Evolutionary conservation across 31 red algal species (phyloP).

Genomic region (Endocladia muricata): DNA sequence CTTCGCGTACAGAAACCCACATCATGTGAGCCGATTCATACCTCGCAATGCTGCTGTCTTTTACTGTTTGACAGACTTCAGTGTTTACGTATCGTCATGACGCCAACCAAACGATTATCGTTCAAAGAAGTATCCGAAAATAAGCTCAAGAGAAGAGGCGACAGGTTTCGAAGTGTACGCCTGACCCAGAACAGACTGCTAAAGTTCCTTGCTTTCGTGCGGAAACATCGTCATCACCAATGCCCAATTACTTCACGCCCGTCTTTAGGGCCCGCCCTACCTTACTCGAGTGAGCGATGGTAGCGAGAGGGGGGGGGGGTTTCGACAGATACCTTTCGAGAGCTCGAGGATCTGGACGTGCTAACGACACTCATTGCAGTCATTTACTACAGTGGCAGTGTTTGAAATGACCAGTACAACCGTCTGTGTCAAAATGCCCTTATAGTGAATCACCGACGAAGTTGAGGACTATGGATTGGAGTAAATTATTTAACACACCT

Average conservation of each 20-base stretch:
- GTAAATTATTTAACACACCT: slow-evolving; percentile 7
- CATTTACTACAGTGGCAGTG: slow-evolving; percentile 28
- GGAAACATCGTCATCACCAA: not conserved
- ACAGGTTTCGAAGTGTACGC: not conserved
- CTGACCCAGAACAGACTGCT: not conserved
- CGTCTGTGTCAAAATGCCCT: slow-evolving; percentile 18
- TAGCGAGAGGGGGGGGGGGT: not conserved
- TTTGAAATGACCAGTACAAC: slow-evolving; percentile 30
- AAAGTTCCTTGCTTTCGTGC: not conserved
- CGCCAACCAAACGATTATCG: not conserved
- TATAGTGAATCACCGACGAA: slow-evolving; percentile 10
- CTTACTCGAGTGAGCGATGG: slow-evolving; percentile 3
- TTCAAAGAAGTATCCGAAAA: not conserved
- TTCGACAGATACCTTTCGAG: not conserved
- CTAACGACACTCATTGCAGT: slow-evolving; percentile 11
- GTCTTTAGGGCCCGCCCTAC: not conserved
- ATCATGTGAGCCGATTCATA: not conserved
- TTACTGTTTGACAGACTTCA: not conserved
- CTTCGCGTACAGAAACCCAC: not conserved
- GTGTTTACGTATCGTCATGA: not conserved
- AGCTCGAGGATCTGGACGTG: slow-evolving; percentile 4
- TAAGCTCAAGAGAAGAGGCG: not conserved
- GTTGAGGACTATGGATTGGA: slow-evolving; percentile 13
- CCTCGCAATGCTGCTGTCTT: not conserved
- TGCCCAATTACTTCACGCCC: not conserved